Base-by-base conservation (phyloP, 208 protist species). In the Crithidia brevicula region DNA sequence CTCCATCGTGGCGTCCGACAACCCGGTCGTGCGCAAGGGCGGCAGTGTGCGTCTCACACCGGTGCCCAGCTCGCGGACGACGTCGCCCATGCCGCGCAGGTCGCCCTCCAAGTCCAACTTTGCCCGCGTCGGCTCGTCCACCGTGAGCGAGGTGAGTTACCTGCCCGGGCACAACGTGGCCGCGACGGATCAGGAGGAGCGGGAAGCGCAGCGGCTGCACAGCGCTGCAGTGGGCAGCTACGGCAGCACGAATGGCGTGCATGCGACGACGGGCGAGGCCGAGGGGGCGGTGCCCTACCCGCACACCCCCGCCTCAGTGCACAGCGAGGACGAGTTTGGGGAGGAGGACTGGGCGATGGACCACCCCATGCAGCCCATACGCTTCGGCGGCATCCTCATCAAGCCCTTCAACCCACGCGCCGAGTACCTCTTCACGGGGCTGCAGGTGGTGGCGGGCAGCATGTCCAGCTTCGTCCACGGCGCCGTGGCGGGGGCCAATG, bases 381-480 rank as follows among this genome's bases (percentile, higher is more conserved):
- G 64, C 54, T 89, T 94, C 65, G 79, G 83, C 27, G 85, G 81
- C 36, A 52, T 89, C 23, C 73, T 86, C 33, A 85, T 95, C 60
- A 92, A 91, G 58, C 84, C 86, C 22, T 95, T 95, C 74, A 95
- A 92, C 72, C 89, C 89, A 9, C 86, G 83, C 23, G 86, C 89
- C 4, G 84, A 95, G 81, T 91, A 85, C 68, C 81, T 95, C 50
- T 95, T 91, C 72, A 93, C 89, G 31, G 77, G 78, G 1, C 69
- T 93, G n/a, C 86, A 95, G 78, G 86, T 95, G 27, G 85, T 95
- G 30, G 89, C 89, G 0, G 89, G 89, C 25, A 89, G 85, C 65
- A 93, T 95, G 76, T 93, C 86, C 6, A 93, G 85, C 65, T 95
- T 92, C 52, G 86, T 95, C 22, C 89, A 95, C 72, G 86, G 86